phyloP scores from a whole-genome alignment of 78 protist species.

The Speleostelium caveatum region DNA sequence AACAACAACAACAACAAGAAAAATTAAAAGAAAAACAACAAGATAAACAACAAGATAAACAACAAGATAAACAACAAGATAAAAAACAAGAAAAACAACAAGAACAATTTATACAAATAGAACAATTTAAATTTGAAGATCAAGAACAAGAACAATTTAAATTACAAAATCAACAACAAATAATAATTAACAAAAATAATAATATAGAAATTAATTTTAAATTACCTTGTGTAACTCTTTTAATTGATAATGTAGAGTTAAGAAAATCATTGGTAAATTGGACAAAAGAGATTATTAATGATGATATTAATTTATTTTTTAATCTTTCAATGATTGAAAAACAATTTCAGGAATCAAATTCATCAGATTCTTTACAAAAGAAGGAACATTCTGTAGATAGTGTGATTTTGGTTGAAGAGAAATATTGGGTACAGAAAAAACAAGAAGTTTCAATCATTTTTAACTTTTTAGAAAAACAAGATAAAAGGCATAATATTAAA shows the following conservation, averaged over 20 bases:
- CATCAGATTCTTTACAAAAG: no score
- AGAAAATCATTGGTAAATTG: background rate
- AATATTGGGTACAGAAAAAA: background rate
- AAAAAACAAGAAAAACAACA: no score
- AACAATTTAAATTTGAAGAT: no score
- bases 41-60: background rate
- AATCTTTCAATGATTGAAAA: background rate
- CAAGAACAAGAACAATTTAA: background rate
- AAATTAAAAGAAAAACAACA: background rate
- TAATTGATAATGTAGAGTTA: background rate
- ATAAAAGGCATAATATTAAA: conserved; percentile 3
- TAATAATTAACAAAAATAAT: no score
- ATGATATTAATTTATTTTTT: background rate
- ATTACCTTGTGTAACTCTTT: background rate
- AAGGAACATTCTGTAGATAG: background rate
- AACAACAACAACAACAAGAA: background rate
- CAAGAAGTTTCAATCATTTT: background rate
- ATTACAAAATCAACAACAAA: no score
- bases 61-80: background rate
- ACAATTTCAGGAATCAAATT: no score
- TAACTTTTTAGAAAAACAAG: background rate
- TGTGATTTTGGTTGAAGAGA: background rate
- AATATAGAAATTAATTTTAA: no score
- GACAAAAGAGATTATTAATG: background rate
- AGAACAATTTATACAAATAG: no score